These are phyloP conservation scores for Monosporascus sp. DNA, from an alignment of 2,329 filamentous ascomycete species.

Conservation along the genomic window DNA sequence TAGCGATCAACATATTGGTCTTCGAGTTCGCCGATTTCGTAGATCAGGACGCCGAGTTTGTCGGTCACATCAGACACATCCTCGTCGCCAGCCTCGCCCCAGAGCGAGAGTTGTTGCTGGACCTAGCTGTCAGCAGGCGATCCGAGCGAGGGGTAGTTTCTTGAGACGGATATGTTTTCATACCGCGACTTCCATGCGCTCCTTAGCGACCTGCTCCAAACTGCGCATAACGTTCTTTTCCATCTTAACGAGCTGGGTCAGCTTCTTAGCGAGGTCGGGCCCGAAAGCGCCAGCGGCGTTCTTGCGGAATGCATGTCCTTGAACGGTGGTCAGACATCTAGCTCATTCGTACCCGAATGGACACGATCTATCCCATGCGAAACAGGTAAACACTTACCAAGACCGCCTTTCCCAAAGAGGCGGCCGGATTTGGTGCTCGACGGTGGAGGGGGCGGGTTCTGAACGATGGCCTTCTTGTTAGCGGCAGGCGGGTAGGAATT, in stretches of 20 bases:
- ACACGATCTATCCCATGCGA: neutral
- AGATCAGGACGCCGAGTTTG: constrained; percentile 95
- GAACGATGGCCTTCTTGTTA: constrained; percentile 17
- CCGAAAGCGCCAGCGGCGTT: constrained; percentile 72
- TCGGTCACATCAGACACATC: constrained; percentile 98
- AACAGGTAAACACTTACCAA: constrained; percentile 59
- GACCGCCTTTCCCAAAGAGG: constrained; percentile 78
- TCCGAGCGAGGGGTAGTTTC: neutral
- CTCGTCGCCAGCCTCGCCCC: constrained; percentile 93
- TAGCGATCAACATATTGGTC: constrained; percentile 98
- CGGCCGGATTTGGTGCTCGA: constrained; percentile 88
- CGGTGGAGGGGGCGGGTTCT: constrained; percentile 89
- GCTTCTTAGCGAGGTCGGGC: constrained; percentile 92
- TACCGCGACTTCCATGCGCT: constrained; percentile 98
- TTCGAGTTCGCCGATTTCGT: constrained; percentile 97
- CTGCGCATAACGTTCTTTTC: constrained; percentile 99
- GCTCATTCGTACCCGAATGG: neutral
- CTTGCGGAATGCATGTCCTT: constrained; percentile 65
- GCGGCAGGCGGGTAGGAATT: neutral
- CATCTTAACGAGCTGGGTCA: constrained; percentile 98
- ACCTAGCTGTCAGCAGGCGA: constrained; percentile 7
- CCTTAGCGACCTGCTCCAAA: constrained; percentile 88
- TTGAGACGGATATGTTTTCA: constrained; percentile 31
- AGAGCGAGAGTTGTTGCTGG: constrained; percentile 97
- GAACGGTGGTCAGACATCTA: constrained; percentile 15